Evolutionary conservation across 371 early-diverging fungal genomes (phyloP).

Genomic region (Neoconidiobolus thromboides): DNA sequence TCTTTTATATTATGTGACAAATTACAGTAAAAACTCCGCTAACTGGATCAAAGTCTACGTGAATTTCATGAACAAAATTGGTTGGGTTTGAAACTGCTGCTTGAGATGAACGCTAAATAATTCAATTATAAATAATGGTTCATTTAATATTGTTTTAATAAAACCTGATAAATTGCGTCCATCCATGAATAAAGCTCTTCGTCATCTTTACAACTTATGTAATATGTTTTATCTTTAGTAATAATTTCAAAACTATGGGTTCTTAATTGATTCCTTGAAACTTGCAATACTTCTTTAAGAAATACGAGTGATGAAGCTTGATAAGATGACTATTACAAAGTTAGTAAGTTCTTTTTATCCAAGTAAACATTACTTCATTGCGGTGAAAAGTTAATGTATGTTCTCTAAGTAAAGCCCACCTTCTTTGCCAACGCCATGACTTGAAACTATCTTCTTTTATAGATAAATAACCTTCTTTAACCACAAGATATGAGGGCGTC

Average conservation of each 20-base stretch:
- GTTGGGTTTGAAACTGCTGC: slow-evolving; percentile 58
- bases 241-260: slow-evolving; percentile 77
- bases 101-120: slow-evolving; percentile 17
- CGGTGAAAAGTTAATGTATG: slow-evolving; percentile 84
- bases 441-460: slow-evolving; percentile 78
- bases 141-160: background rate
- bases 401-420: slow-evolving; percentile 74
- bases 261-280: slow-evolving; percentile 65
- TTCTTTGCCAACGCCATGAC: slow-evolving; percentile 85
- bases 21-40: slow-evolving; percentile 60
- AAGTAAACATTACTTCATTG: slow-evolving; percentile 46
- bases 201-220: slow-evolving; percentile 72
- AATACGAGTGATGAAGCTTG: slow-evolving; percentile 59
- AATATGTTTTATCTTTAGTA: slow-evolving; percentile 70
- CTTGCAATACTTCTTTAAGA: slow-evolving; percentile 66
- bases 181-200: slow-evolving; percentile 93
- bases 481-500: slow-evolving; percentile 15
- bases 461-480: slow-evolving; percentile 66
- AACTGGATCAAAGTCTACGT: slow-evolving; percentile 69
- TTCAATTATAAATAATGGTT: slow-evolving; percentile 8
- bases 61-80: slow-evolving; percentile 66
- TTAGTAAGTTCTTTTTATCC: background rate
- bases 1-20: background rate
- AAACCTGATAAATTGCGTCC: slow-evolving; percentile 77
- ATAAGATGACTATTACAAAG: slow-evolving; percentile 30